Conservation (phyloP, 2,329 filamentous ascomycete genomes). For the Diaporthe sp. region DNA sequence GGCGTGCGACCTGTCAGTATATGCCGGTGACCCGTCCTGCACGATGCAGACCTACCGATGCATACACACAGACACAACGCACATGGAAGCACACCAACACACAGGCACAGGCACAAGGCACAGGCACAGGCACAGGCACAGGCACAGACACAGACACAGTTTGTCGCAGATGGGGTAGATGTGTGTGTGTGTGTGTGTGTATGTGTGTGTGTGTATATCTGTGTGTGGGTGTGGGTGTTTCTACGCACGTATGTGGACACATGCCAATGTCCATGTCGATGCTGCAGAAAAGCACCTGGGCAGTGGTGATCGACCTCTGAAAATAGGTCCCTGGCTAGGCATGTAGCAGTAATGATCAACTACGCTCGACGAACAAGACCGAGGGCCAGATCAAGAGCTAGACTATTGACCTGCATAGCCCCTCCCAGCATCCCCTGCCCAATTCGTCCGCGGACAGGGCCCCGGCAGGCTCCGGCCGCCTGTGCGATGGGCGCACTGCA, state of each 20-base stretch:
- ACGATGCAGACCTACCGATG: conserved; percentile 7
- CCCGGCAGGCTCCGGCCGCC: conserved; percentile 33
- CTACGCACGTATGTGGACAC: background rate
- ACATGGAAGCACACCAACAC: background rate
- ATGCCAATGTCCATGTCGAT: background rate
- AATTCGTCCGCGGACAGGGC: conserved; percentile 5
- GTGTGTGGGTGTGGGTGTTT: background rate
- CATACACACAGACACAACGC: background rate
- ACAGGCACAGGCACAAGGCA: background rate
- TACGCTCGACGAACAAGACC: background rate
- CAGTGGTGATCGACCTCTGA: background rate
- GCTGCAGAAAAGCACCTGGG: background rate
- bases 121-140: background rate
- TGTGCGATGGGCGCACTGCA: conserved; percentile 30
- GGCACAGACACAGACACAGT: background rate
- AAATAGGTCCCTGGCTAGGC: background rate
- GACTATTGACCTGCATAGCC: conserved; percentile 11
- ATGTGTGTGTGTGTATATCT: background rate
- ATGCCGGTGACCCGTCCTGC: conserved; percentile 17
- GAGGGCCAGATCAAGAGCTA: background rate
- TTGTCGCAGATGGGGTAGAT: background rate
- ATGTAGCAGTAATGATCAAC: background rate
- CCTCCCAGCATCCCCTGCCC: background rate
- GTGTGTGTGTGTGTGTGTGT: background rate
- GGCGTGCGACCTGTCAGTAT: conserved; percentile 32